Evolutionary conservation across 345 rosid genomes (phyloP), one percentile per base, ranked within the genome.

Genomic region (Euphorbia peplus): DNA sequence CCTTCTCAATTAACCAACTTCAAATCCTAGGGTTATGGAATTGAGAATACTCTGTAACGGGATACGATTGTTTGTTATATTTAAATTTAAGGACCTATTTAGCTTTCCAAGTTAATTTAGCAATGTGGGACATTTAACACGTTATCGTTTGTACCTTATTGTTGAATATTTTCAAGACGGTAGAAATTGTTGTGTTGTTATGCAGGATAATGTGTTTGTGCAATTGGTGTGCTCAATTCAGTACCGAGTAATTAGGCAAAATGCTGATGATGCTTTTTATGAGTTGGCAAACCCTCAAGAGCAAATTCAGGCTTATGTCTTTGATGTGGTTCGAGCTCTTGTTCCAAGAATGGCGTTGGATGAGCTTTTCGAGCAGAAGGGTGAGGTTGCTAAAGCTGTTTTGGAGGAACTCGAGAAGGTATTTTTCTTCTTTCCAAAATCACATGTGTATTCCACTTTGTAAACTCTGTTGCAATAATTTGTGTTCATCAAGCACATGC

Each of bases 391-490:
- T 48, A 87, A 80, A 83, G 76, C 96, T 85, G 98, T 95, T 72
- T 80, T 87, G 73, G 92, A 92, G 71, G 99, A 95, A 66, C 98
- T 95, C 41, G 98, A 85, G 74, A 95, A 95, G 98, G 98, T 88
- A 75, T 69, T 22, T 21, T 2, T 11, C n/a, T 57, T 8, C 15
- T 19, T 21, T 53, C 4, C n/a, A n/a, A n/a, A 42, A 7, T 56
- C 22, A n/a, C 9, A 19, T 60, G 18, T 19, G 8, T 26, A 15
- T 22, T 13, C 28, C 9, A 21, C 9, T 53, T 19, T 12, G 8
- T 53, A 3, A 53, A 21, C 28, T 60, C 29, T 3, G 41, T 67
- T 63, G 15, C n/a, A n/a, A n/a, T n/a, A n/a, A n/a, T n/a, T n/a
- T n/a, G n/a, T n/a, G n/a, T n/a, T n/a, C n/a, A n/a, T n/a, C n/a